Evolutionary conservation across 257 asterid genomes (phyloP).

Genomic region (Gynochthodes officinalis): DNA sequence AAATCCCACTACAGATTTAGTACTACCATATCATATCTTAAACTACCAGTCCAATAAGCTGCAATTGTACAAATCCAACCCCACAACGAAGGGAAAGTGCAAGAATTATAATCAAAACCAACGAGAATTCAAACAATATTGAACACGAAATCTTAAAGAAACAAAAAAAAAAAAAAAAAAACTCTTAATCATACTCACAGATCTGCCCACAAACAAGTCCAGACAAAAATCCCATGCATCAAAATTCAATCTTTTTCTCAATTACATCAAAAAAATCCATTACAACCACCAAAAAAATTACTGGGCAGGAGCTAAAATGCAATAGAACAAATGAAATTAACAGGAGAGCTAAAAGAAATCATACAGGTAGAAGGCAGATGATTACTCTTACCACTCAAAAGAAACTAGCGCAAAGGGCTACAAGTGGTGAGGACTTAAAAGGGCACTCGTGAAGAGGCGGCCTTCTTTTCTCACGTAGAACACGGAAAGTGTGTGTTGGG

Average conservation of each 20-base stretch:
- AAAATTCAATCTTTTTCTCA: not conserved
- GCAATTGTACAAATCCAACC: not conserved
- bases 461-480: conserved; percentile 17
- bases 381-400: not conserved
- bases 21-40: not conserved
- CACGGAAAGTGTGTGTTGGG: conserved; percentile 13
- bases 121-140: not conserved
- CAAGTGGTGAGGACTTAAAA: not conserved
- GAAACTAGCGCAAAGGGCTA: not conserved
- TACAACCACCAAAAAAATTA: not conserved
- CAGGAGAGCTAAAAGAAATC: not conserved
- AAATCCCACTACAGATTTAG: not conserved
- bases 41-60: not conserved
- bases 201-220: conserved; percentile 10
- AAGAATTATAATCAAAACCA: not conserved
- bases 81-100: not conserved
- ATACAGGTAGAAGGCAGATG: not conserved
- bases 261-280: not conserved
- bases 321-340: not conserved
- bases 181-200: conserved; percentile 5
- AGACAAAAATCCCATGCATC: conserved; percentile 2
- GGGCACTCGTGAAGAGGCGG: not conserved
- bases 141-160: not conserved
- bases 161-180: not conserved
- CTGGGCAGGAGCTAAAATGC: conserved; percentile 6